phyloP scores from a whole-genome alignment of 371 early-diverging fungal genomes.

The Haplosporangium sp. region DNA sequence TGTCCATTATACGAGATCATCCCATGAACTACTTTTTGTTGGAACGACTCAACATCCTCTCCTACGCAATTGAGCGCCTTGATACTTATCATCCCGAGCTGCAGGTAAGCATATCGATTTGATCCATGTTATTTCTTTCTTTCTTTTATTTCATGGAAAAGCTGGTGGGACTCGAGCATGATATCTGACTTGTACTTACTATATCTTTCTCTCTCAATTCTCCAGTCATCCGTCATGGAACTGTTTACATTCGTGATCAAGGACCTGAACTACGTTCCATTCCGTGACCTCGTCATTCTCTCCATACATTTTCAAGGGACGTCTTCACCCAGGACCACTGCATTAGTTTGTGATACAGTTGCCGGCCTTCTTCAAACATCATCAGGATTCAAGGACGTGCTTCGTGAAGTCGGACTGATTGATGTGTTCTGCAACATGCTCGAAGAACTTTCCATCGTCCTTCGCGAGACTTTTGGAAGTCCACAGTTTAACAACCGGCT shows the following conservation, averaged over 20 bases:
- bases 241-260: conserved; percentile 66
- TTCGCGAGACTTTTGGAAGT: conserved; percentile 55
- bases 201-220: background rate
- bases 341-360: conserved; percentile 64
- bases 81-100: conserved; percentile 61
- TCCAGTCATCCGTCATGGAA: conserved; percentile 64
- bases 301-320: conserved; percentile 72
- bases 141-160: too few relatives aligned
- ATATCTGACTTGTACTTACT: too few relatives aligned
- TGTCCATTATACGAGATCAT: conserved; percentile 57
- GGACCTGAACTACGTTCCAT: conserved; percentile 76
- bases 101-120: conserved; percentile 52
- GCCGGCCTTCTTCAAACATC: conserved; percentile 59
- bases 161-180: too few relatives aligned
- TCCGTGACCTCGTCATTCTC: conserved; percentile 71
- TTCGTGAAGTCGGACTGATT: conserved; percentile 74
- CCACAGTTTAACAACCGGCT: conserved; percentile 56
- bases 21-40: conserved; percentile 70
- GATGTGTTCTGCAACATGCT: conserved; percentile 70
- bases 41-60: conserved; percentile 61
- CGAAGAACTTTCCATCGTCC: conserved; percentile 63
- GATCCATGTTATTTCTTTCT: background rate
- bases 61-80: conserved; percentile 67
- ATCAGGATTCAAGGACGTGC: conserved; percentile 63
- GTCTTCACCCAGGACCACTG: conserved; percentile 65